Evolutionary conservation across 2,329 filamentous ascomycete genomes (phyloP).

Genomic region (Neonectria neomacrospora): DNA sequence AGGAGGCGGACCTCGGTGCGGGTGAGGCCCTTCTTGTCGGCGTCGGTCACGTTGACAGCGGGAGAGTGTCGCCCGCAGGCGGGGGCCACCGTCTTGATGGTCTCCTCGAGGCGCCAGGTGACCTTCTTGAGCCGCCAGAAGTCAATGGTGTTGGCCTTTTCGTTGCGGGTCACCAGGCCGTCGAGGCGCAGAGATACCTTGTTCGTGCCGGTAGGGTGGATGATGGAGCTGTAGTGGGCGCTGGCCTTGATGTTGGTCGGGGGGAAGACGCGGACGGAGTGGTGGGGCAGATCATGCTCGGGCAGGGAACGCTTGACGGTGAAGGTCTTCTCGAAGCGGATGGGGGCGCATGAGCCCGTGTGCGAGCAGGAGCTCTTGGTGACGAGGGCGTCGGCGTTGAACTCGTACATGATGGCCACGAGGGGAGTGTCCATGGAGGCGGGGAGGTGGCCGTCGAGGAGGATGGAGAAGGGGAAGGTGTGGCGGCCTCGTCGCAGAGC

Average conservation of each 20-base stretch:
- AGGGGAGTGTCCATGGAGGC: constrained; percentile 81
- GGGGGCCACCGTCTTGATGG: constrained; percentile 79
- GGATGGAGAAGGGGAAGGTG: constrained; percentile 87
- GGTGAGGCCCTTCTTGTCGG: constrained; percentile 70
- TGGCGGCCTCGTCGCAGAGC: constrained; percentile 69
- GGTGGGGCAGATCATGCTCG: constrained; percentile 80
- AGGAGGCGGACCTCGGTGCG: constrained; percentile 82
- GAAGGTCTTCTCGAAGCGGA: constrained; percentile 75
- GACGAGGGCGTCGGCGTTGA: constrained; percentile 74
- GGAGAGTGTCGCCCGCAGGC: constrained; percentile 81
- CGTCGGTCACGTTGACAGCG: constrained; percentile 54
- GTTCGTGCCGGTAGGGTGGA: constrained; percentile 88
- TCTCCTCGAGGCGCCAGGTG: constrained; percentile 93
- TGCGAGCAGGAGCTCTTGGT: constrained; percentile 62
- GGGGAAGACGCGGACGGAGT: constrained; percentile 93
- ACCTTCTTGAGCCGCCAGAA: constrained; percentile 91
- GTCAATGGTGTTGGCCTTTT: constrained; percentile 76
- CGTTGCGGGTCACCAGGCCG: constrained; percentile 80
- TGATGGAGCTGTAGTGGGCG: constrained; percentile 82
- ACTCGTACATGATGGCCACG: constrained; percentile 80
- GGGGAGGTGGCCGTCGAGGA: constrained; percentile 87
- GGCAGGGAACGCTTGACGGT: constrained; percentile 82
- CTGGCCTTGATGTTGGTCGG: constrained; percentile 92
- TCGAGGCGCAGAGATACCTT: constrained; percentile 83
- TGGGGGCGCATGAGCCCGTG: constrained; percentile 55